Conservation (phyloP, 75 land plant species). For the Azolla pinnata region DNA sequence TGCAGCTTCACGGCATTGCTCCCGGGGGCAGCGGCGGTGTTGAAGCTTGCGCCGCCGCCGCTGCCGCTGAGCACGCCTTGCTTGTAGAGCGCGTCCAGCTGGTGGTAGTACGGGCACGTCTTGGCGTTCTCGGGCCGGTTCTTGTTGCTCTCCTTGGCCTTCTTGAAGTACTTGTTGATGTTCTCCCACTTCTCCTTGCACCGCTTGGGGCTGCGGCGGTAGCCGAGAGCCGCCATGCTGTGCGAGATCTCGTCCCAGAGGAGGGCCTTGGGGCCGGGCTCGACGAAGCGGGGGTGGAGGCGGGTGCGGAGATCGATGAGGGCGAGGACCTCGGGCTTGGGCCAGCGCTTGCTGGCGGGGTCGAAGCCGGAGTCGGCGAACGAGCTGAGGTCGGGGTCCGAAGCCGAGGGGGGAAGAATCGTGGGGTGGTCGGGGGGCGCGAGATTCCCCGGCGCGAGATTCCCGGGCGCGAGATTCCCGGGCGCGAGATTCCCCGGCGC, state of each 20-base stretch:
- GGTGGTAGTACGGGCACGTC: constrained; percentile 62
- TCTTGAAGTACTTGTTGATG: constrained; percentile 74
- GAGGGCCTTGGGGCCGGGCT: constrained; percentile 55
- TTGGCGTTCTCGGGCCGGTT: constrained; percentile 62
- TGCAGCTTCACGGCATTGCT: too few species aligned
- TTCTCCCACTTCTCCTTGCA: constrained; percentile 83
- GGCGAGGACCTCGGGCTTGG: constrained; percentile 47
- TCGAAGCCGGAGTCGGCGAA: too few species aligned
- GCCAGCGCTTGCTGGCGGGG: constrained; percentile 44
- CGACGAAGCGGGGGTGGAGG: constrained; percentile 43
- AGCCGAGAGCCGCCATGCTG: constrained; percentile 40
- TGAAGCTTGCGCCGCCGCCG: not conserved
- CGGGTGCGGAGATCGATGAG: constrained; percentile 38
- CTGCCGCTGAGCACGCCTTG: constrained; percentile 14
- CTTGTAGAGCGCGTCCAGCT: constrained; percentile 47
- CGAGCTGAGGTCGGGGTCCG: constrained; percentile 2
- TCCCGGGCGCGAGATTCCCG: not conserved
- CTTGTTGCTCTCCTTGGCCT: constrained; percentile 61
- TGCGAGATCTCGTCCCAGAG: constrained; percentile 60
- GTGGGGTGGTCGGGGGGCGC: too few species aligned
- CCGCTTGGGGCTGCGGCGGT: constrained; percentile 45
- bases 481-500: too few species aligned
- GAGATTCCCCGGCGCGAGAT: not conserved
- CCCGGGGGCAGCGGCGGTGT: too few species aligned
- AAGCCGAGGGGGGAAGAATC: too few species aligned